Evolutionary conservation across 139 green algal genomes (phyloP).

Genomic region (Tetraselmis striata): DNA sequence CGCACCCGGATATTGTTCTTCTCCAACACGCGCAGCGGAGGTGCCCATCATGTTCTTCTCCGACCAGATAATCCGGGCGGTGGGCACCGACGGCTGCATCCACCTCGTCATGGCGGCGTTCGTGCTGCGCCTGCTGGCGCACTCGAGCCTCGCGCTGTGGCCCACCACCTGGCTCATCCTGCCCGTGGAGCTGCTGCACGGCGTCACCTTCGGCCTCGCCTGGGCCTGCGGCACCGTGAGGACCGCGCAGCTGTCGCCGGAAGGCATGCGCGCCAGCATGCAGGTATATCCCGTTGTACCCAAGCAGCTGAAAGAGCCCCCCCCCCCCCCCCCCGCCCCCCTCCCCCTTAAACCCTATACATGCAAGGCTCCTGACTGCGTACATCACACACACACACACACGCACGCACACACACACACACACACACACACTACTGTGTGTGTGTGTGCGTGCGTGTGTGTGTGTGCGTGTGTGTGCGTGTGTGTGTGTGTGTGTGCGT

Average conservation of each 20-base stretch:
- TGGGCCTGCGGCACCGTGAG: constrained; percentile 16
- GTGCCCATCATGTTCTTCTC: not conserved
- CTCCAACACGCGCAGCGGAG: too few relatives aligned
- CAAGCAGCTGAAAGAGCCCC: not conserved
- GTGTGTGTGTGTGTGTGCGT: too few relatives aligned
- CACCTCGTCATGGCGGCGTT: constrained; percentile 32
- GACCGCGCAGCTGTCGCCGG: not conserved
- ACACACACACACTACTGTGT: too few relatives aligned
- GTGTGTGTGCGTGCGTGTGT: too few relatives aligned
- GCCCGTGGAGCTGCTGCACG: constrained; percentile 37
- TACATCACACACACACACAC: too few relatives aligned
- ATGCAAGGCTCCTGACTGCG: too few relatives aligned
- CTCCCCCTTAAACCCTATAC: too few relatives aligned
- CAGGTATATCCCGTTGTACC: too few relatives aligned
- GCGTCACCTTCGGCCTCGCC: constrained; percentile 37
- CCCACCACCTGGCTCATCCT: constrained; percentile 27
- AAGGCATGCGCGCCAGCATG: not conserved
- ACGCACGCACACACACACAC: too few relatives aligned
- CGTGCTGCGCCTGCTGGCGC: constrained; percentile 26
- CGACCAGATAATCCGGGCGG: not conserved
- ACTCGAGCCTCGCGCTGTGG: constrained; percentile 16
- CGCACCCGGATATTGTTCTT: too few relatives aligned
- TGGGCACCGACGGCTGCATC: constrained; percentile 22
- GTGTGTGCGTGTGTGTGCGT: too few relatives aligned
- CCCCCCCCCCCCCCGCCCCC: too few relatives aligned